phyloP scores from a whole-genome alignment of 306 rosid species.

The Quillaja saponaria region DNA sequence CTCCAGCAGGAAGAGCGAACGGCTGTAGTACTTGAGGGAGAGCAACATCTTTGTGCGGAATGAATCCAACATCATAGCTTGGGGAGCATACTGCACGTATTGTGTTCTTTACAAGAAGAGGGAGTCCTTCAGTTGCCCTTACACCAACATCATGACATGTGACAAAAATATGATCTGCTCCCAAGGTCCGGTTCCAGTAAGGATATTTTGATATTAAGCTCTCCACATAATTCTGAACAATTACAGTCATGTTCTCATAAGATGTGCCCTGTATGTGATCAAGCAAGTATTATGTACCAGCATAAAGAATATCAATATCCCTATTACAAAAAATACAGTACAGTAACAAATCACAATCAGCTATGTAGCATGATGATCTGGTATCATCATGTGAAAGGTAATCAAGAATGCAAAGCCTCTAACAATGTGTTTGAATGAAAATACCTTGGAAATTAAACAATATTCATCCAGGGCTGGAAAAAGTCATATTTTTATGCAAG shows the following conservation, averaged over 20 bases:
- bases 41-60: constrained; percentile 96
- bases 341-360: neutral
- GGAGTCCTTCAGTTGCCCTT: constrained; percentile 89
- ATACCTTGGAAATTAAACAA: neutral
- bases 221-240: constrained; percentile 83
- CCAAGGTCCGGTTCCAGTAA: constrained; percentile 97
- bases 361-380: neutral
- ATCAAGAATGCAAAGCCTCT: neutral
- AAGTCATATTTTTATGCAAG: too few species aligned
- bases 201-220: constrained; percentile 89
- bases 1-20: constrained; percentile 96
- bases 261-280: constrained; percentile 72
- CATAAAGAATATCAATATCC: constrained; percentile 18
- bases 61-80: constrained; percentile 92
- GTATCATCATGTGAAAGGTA: constrained; percentile 8
- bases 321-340: neutral
- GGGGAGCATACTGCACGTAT: constrained; percentile 97
- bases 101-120: constrained; percentile 81
- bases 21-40: constrained; percentile 97
- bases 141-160: constrained; percentile 99
- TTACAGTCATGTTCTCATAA: constrained; percentile 90
- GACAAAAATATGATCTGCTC: constrained; percentile 93
- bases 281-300: constrained; percentile 29
- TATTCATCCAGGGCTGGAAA: neutral
- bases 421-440: neutral